Conservation (phyloP, 1,139 yeast genomes). For the Candida sp. region DNA sequence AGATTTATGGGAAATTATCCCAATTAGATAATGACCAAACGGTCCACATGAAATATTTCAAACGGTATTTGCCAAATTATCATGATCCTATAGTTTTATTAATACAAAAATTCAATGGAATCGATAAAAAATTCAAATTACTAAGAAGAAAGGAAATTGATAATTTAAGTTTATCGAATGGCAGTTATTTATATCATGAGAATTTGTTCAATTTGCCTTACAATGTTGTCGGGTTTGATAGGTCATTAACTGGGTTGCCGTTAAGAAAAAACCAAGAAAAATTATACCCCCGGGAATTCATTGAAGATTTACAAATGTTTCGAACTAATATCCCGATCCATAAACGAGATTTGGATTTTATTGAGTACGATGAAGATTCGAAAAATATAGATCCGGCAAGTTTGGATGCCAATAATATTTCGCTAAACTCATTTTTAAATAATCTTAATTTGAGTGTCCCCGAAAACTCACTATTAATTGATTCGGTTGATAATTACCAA, state of each 20-base stretch:
- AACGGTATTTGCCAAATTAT: slow-evolving; percentile 27
- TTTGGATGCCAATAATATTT: slow-evolving; percentile 2
- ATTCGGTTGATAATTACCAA: slow-evolving; percentile 26
- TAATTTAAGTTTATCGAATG: slow-evolving; percentile 24
- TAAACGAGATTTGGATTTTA: slow-evolving; percentile 38
- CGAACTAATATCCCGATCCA: slow-evolving; percentile 29
- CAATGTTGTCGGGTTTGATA: slow-evolving; percentile 45
- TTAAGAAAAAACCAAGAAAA: slow-evolving; percentile 21
- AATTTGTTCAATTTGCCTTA: slow-evolving; percentile 33
- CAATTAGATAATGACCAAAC: slow-evolving; percentile 36
- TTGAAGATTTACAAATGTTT: slow-evolving; percentile 36
- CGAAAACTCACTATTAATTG: slow-evolving; percentile 24
- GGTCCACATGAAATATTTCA: slow-evolving; percentile 37
- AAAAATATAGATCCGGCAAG: slow-evolving; percentile 19
- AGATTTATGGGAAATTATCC: slow-evolving; percentile 27
- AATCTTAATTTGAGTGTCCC: slow-evolving; percentile 20
- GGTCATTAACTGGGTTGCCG: slow-evolving; percentile 39
- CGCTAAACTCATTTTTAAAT: slow-evolving; percentile 3
- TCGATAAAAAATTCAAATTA: slow-evolving; percentile 31
- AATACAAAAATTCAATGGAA: slow-evolving; percentile 36
- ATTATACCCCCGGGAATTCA: slow-evolving; percentile 37
- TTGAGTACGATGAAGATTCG: slow-evolving; percentile 20
- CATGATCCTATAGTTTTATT: slow-evolving; percentile 31
- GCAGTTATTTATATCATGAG: slow-evolving; percentile 24
- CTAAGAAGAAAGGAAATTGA: slow-evolving; percentile 34